Evolutionary conservation across 441 rosid genomes (phyloP), one percentile per base, ranked within the genome.

Genomic region (Arabidopsis lyrata): DNA sequence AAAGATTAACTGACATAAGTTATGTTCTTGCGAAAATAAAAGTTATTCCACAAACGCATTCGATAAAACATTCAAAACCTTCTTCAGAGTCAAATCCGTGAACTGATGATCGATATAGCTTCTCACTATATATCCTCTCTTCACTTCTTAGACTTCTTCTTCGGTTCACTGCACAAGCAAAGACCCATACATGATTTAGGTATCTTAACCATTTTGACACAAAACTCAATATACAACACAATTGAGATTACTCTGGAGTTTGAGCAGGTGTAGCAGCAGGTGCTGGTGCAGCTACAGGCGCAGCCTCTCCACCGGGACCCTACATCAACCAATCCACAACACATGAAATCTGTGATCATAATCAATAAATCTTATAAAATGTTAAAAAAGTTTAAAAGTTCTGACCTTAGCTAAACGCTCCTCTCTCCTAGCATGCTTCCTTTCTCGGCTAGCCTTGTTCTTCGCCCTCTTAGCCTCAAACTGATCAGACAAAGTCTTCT

Each of bases 61-160:
- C 39, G 14, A 31, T 56, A 63, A 50, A 63, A 63, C 80, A 65
- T 65, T 58, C 68, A 77, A 70, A 77, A 77, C 34, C 45, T 56
- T 56, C 65, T 35, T 24, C 29, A 58, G 1, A 59, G 58, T 16
- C 66, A 41, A 55, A n/a, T 47, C 34, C 11, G 48, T 64, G 63
- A 69, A 42, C 36, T 39, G 61, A 49, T 67, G 49, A 57, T 70
- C 24, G 54, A 29, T 44, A 55, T 56, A 70, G 79, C 71, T 76
- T 49, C 8, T 5, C 8, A 27, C 74, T 57, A 64, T 27, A 31
- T n/a, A 16, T 57, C 55, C 55, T 16, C 55, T 16, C 74, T 70
- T 86, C 82, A 86, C 84, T 85, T 86, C 87, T 87, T 86, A 1
- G 89, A 81, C 82, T 88, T 88, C 9, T 77, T 77, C 86, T 90